phyloP scores from a whole-genome alignment of 139 green algal genomes.

The Coelastrella sp. region DNA sequence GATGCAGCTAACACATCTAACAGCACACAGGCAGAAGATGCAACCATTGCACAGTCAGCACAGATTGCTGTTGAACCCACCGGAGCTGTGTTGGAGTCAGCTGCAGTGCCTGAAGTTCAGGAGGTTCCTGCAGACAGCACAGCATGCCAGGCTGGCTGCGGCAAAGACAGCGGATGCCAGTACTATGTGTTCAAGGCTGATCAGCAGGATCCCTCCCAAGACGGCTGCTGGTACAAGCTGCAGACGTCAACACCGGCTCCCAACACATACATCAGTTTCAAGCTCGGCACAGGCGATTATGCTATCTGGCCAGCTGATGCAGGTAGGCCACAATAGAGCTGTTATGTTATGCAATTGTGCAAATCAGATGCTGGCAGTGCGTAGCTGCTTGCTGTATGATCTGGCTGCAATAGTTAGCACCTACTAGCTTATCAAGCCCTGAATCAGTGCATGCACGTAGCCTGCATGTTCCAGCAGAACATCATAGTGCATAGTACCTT shows the following conservation, averaged over 20 bases:
- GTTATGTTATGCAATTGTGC: too few species aligned
- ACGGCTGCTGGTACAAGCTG: slow-evolving; percentile 20
- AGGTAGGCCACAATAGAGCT: not conserved
- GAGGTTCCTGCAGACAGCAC: not conserved
- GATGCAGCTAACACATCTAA: too few species aligned
- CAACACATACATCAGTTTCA: slow-evolving; percentile 18
- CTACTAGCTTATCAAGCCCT: too few species aligned
- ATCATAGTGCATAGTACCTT: too few species aligned
- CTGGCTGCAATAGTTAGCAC: too few species aligned
- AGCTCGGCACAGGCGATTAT: not conserved
- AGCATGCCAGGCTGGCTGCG: not conserved
- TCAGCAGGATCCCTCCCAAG: not conserved
- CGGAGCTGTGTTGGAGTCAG: not conserved
- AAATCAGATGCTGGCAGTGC: too few species aligned
- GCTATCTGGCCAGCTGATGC: not conserved
- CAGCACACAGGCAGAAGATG: too few species aligned
- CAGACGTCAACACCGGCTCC: not conserved
- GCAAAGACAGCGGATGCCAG: not conserved
- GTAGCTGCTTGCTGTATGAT: not conserved
- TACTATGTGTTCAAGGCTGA: not conserved
- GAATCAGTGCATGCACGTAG: too few species aligned
- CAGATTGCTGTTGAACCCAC: not conserved
- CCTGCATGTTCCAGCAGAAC: too few species aligned
- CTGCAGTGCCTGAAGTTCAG: not conserved
- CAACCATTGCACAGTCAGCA: not conserved